phyloP scores from a whole-genome alignment of 306 rosid species.

The Castanea sativa region DNA sequence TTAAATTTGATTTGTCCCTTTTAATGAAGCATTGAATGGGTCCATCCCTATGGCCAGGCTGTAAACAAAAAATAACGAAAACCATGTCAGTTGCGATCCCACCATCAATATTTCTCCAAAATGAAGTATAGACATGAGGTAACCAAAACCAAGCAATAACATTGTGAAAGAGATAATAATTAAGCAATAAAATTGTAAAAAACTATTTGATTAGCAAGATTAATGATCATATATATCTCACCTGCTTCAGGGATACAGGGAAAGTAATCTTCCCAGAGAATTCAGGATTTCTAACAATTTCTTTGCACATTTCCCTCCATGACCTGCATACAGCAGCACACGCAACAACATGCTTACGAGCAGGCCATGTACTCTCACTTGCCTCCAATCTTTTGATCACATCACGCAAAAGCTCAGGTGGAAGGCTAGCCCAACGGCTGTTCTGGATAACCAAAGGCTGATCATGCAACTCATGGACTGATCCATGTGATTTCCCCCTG shows the following conservation, averaged over 20 bases:
- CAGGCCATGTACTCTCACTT: constrained; percentile 83
- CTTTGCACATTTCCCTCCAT: constrained; percentile 94
- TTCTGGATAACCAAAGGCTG: constrained; percentile 44
- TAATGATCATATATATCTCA: constrained; percentile 20
- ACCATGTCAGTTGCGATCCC: constrained; percentile 7
- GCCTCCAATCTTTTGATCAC: constrained; percentile 80
- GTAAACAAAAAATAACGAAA: constrained; percentile 22
- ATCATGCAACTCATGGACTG: constrained; percentile 59
- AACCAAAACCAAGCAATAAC: neutral
- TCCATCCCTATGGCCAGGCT: constrained; percentile 89
- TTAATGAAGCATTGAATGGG: constrained; percentile 86
- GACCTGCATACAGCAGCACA: constrained; percentile 88
- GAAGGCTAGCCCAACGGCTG: constrained; percentile 85
- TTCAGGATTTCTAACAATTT: constrained; percentile 69
- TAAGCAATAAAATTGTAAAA: neutral
- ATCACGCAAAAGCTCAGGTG: constrained; percentile 81
- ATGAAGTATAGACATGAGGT: neutral
- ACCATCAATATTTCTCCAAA: neutral
- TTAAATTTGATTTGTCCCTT: constrained; percentile 86
- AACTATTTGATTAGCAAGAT: neutral
- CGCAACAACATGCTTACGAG: constrained; percentile 73
- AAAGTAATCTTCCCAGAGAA: constrained; percentile 82
- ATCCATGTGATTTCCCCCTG: constrained; percentile 67
- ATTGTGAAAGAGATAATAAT: neutral
- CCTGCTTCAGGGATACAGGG: constrained; percentile 90